These are phyloP conservation scores for Pichia cactophila DNA, from an alignment of 1,139 yeast genomes.

Conservation along the genomic window DNA sequence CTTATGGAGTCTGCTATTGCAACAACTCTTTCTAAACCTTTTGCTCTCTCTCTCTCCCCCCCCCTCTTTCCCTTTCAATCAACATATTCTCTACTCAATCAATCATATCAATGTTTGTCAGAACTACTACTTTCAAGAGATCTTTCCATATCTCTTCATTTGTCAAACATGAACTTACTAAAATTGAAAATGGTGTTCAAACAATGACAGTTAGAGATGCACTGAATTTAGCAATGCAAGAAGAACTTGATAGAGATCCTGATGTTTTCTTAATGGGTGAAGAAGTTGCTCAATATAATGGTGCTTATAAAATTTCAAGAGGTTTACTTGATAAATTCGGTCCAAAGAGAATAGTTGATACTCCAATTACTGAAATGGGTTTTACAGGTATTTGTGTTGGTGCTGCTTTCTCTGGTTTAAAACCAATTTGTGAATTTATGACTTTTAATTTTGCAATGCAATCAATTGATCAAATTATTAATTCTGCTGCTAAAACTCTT, in stretches of 20 bases:
- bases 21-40: background rate
- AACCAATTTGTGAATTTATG: conserved; percentile 98
- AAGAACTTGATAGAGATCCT: conserved; percentile 94
- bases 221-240: conserved; percentile 88
- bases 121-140: conserved; percentile 4
- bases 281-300: conserved; percentile 98
- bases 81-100: background rate
- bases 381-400: conserved; percentile 97
- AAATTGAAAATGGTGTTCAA: conserved; percentile 24
- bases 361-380: conserved; percentile 99
- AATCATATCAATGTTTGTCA: background rate
- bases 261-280: conserved; percentile 95
- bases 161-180: conserved; percentile 12
- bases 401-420: conserved; percentile 93
- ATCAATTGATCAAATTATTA: conserved; percentile 95
- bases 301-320: conserved; percentile 96
- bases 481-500: conserved; percentile 97
- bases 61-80: background rate
- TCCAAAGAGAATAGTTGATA: conserved; percentile 91
- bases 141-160: conserved; percentile 3
- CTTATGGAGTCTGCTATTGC: background rate
- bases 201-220: conserved; percentile 96
- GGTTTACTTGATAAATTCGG: conserved; percentile 96
- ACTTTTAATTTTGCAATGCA: conserved; percentile 99
- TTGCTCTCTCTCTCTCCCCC: background rate